A percentile compares a stretch with the other conserved stretches of the same genome.
These are phyloP conservation scores for Colletotrichum coccodes DNA, from an alignment of 2,329 filamentous ascomycete species.

Conservation along the genomic window DNA sequence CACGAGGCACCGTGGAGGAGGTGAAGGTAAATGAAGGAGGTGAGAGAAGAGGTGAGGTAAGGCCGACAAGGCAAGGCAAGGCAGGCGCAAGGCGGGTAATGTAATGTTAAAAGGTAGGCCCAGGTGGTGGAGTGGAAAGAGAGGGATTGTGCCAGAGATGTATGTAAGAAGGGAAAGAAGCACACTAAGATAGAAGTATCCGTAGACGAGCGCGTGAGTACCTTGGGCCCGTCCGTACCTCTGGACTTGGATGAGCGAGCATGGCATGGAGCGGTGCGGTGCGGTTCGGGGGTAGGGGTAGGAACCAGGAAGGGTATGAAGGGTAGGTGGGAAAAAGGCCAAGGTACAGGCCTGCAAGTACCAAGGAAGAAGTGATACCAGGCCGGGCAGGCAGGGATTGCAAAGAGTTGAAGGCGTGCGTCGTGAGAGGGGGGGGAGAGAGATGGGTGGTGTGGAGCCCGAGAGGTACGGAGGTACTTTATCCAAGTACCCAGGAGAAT, in stretches of 20 bases:
- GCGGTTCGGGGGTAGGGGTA: slow-evolving; percentile 20
- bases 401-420: background rate
- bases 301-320: slow-evolving; percentile 1
- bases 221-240: slow-evolving; percentile 8
- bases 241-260: slow-evolving; percentile 9
- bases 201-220: slow-evolving; percentile 6
- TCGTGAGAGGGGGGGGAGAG: background rate
- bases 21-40: slow-evolving; percentile 2
- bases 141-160: slow-evolving; percentile 31
- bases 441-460: background rate
- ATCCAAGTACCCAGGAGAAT: background rate
- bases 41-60: slow-evolving; percentile 8
- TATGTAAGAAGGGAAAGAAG: slow-evolving; percentile 25
- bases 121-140: slow-evolving; percentile 17
- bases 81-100: slow-evolving; percentile 28
- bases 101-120: slow-evolving; percentile 27
- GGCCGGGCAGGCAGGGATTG: background rate
- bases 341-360: no score
- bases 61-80: slow-evolving; percentile 9
- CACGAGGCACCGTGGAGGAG: background rate
- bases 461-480: background rate
- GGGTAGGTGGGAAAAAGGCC: no score
- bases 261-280: slow-evolving; percentile 28
- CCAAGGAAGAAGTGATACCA: slow-evolving; percentile 7
- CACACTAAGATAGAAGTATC: slow-evolving; percentile 20